Percentiles rank a stretch among this genome's conserved stretches.
phyloP scores from a whole-genome alignment of 176 grass and related monocot genomes.

The Cymbopogon citratus region DNA sequence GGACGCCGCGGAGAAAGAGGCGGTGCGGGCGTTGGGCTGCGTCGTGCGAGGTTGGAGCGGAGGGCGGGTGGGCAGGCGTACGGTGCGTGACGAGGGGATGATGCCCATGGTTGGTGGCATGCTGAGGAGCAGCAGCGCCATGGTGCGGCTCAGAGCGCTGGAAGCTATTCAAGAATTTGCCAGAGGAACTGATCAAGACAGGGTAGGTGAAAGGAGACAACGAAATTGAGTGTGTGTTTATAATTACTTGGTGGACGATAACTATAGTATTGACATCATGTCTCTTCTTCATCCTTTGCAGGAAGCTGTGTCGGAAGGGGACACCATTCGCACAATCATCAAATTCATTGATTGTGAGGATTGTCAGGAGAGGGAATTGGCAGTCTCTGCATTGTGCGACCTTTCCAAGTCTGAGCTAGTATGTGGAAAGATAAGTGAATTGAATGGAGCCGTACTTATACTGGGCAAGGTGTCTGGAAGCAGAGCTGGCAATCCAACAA shows the following conservation, averaged over 20 bases:
- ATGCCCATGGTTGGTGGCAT: constrained; percentile 19
- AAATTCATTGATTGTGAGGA: constrained; percentile 54
- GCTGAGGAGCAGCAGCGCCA: constrained; percentile 24
- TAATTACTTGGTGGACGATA: background rate
- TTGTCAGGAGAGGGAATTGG: constrained; percentile 50
- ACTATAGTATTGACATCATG: background rate
- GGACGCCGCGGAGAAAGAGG: constrained; percentile 32
- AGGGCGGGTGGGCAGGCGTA: background rate
- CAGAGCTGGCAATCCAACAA: constrained; percentile 19
- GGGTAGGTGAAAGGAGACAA: constrained; percentile 6
- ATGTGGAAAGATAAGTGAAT: constrained; percentile 43
- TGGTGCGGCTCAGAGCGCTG: constrained; percentile 27
- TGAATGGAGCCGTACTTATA: constrained; percentile 57
- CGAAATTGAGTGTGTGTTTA: background rate
- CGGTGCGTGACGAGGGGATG: constrained; percentile 8
- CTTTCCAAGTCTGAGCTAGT: constrained; percentile 48
- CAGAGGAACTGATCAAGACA: constrained; percentile 23
- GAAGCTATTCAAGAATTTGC: constrained; percentile 22
- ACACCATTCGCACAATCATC: constrained; percentile 39
- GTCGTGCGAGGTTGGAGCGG: constrained; percentile 19
- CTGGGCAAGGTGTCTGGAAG: constrained; percentile 40
- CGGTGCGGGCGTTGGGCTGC: background rate
- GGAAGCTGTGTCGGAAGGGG: constrained; percentile 40
- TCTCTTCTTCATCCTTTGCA: constrained; percentile 25
- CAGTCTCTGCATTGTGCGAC: constrained; percentile 53